A percentile compares a stretch with the other conserved stretches of the same genome.
Conservation (phyloP, 2,329 filamentous ascomycete genomes). For the Bipolaris zeicola region DNA sequence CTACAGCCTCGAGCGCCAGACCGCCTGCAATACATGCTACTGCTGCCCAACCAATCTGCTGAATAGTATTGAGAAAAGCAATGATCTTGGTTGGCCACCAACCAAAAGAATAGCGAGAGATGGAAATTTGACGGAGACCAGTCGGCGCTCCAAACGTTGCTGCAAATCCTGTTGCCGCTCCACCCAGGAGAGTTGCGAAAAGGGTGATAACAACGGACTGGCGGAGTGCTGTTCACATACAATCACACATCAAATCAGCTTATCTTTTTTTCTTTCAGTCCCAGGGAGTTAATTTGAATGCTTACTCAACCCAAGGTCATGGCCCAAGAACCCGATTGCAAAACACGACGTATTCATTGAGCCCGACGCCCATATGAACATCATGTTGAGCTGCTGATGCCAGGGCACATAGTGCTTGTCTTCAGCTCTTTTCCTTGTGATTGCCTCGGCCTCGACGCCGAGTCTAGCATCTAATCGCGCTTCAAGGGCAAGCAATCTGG, state of each 20-base stretch:
- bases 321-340: conserved; percentile 53
- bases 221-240: conserved; percentile 36
- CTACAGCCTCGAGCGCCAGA: conserved; percentile 50
- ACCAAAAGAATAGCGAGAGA: conserved; percentile 57
- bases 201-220: conserved; percentile 52
- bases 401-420: conserved; percentile 36
- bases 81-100: conserved; percentile 58
- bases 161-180: conserved; percentile 49
- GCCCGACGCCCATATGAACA: conserved; percentile 54
- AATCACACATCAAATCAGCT: neutral
- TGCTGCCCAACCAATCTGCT: conserved; percentile 53
- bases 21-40: conserved; percentile 53
- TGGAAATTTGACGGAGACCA: conserved; percentile 52
- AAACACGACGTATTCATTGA: conserved; percentile 51
- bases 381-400: conserved; percentile 42
- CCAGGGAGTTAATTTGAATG: neutral
- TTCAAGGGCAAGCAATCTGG: conserved; percentile 26
- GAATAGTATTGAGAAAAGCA: conserved; percentile 54
- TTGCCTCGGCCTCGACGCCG: conserved; percentile 33
- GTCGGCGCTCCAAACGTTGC: conserved; percentile 52
- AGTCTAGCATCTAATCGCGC: conserved; percentile 27
- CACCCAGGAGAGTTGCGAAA: conserved; percentile 50
- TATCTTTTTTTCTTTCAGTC: neutral
- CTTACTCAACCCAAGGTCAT: conserved; percentile 54
- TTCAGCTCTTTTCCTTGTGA: conserved; percentile 32